phyloP scores from a whole-genome alignment of 306 rosid species.

The Trichosanthes truncata region DNA sequence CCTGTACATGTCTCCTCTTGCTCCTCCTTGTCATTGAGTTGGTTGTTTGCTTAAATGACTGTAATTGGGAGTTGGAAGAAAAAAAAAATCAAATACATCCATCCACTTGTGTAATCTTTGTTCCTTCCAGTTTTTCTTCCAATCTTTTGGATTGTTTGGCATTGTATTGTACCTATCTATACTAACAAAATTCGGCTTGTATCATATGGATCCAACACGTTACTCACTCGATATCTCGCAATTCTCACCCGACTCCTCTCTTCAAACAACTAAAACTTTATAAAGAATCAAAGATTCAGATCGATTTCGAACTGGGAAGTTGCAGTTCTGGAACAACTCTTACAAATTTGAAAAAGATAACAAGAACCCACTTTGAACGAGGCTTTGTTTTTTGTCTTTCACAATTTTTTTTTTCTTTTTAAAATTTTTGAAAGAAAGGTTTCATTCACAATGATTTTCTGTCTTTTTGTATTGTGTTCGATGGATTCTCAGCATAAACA shows the following conservation, averaged over 20 bases:
- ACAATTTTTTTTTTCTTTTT: neutral
- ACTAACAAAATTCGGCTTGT: slow-evolving; percentile 2
- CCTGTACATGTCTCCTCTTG: slow-evolving; percentile 32
- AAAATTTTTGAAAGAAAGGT: neutral
- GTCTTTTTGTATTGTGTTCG: slow-evolving; percentile 7
- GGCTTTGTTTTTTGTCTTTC: slow-evolving; percentile 3
- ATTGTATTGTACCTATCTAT: slow-evolving; percentile 3
- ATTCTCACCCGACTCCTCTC: neutral
- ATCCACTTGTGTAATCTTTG: neutral
- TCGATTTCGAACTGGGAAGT: neutral
- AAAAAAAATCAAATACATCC: neutral
- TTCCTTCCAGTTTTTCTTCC: neutral
- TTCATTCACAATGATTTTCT: slow-evolving; percentile 14
- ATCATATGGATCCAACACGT: slow-evolving; percentile 2
- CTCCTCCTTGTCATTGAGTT: slow-evolving; percentile 2
- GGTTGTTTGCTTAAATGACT: slow-evolving; percentile 3
- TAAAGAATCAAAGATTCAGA: neutral
- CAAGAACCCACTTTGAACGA: neutral
- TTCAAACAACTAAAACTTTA: neutral
- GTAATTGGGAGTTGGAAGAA: neutral
- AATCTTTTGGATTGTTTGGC: slow-evolving; percentile 1
- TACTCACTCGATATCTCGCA: neutral
- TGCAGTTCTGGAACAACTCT: neutral
- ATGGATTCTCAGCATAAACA: slow-evolving; percentile 3
- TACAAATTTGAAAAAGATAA: neutral